Evolutionary conservation across 352 stramenopile species (phyloP).

Genomic region (Plasmopara halstedii): DNA sequence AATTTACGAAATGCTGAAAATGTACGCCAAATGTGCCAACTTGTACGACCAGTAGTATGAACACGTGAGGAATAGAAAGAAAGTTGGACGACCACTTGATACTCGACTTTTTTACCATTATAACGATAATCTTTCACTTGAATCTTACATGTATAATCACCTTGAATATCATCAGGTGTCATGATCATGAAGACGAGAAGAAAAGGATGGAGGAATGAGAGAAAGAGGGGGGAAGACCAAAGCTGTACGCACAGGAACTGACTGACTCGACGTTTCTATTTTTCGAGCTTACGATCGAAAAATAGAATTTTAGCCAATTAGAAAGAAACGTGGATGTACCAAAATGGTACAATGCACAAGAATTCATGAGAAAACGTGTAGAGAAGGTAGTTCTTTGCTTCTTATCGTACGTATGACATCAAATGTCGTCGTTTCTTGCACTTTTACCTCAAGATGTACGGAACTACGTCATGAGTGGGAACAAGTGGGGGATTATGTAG

Average conservation of each 20-base stretch:
- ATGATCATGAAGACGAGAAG: slow-evolving; percentile 27
- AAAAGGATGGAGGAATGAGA: neutral
- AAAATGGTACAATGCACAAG: no score
- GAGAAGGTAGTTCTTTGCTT: no score
- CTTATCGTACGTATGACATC: no score
- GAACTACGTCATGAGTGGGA: no score
- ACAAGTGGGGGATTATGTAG: no score
- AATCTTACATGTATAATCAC: slow-evolving; percentile 57
- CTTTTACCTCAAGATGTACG: no score
- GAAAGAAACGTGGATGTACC: no score
- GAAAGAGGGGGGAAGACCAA: neutral
- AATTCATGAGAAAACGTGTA: no score
- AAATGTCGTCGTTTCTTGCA: no score
- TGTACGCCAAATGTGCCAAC: slow-evolving; percentile 78
- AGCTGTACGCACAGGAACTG: neutral
- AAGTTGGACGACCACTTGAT: slow-evolving; percentile 63
- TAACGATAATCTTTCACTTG: slow-evolving; percentile 66
- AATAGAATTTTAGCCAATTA: neutral
- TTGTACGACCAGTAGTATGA: slow-evolving; percentile 51
- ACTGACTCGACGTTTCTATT: neutral
- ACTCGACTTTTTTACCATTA: slow-evolving; percentile 68
- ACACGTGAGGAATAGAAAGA: slow-evolving; percentile 72
- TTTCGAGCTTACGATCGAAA: no score
- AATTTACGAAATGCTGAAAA: slow-evolving; percentile 79
- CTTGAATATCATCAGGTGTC: slow-evolving; percentile 78